Evolutionary conservation across 148 eudicot species (phyloP), one percentile per base, ranked within the genome.

Genomic region (Euryodendron excelsum): DNA sequence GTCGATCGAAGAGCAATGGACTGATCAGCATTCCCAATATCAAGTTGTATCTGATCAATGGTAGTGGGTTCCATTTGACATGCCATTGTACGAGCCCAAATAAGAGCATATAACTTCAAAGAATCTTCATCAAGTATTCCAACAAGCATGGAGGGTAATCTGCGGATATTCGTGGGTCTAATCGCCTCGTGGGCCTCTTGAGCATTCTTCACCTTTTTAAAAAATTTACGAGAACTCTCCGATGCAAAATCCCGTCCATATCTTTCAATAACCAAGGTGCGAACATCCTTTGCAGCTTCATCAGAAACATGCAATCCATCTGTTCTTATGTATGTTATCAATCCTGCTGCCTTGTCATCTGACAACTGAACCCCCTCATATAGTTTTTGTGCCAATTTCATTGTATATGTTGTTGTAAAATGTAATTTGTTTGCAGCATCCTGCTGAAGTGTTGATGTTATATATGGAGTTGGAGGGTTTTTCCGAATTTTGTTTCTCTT

Each of bases 151-250:
- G 97, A 91, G 21, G 99, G 97, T 37, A 93, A 68, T 77, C 94
- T 87, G 36, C 82, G 77, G 68, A 96, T 86, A 85, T 90, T 88
- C 37, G 99, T 91, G 67, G 99, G 99, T 81, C 99, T 88, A 82
- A 96, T 91, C 77, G 99, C 99, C 84, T 96, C 99, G 79, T 96
- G 99, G 76, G 99, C 98, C 85, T 96, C 99, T 90, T 96, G 99
- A 63, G 99, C 97, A 79, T 96, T 96, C 80, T 93, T 96, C 74
- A 93, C 97, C 90, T 89, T 96, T 47, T 91, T 96, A 47, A 85
- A 91, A 84, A 81, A 91, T 70, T 91, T 96, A 59, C 95, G 92
- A 50, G 91, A 77, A 80, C 73, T 79, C 39, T 82, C 82, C 33
- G 94, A 70, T 75, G 87, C 91, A 88, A 85, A 91, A 53, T 74